A percentile compares a stretch with the other conserved stretches of the same genome.
These are phyloP conservation scores for Thelephora terrestris DNA, from an alignment of 1,284 basidiomycete genomes.

Conservation along the genomic window DNA sequence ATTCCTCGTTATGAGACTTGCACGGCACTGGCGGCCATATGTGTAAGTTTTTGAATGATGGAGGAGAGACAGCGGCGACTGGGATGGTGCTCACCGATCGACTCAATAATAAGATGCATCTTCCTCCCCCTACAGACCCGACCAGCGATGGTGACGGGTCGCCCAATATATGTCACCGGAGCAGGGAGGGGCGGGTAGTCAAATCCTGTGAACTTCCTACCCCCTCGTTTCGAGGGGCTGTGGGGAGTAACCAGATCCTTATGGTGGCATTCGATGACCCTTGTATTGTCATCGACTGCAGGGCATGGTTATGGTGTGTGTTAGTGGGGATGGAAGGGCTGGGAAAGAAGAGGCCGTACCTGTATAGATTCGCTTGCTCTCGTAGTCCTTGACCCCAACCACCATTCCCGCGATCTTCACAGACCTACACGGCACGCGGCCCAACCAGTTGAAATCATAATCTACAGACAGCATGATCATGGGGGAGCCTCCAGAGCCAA, in stretches of 20 bases:
- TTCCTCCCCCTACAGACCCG: constrained; percentile 33
- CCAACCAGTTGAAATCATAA: constrained; percentile 58
- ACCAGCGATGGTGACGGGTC: constrained; percentile 38
- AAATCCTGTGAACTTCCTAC: background rate
- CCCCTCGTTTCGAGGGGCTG: background rate
- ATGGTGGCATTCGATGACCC: constrained; percentile 53
- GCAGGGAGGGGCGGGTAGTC: constrained; percentile 17
- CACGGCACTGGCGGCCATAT: constrained; percentile 29
- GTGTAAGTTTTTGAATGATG: no score
- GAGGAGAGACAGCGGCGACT: no score
- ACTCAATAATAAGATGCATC: constrained; percentile 36
- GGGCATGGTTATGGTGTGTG: constrained; percentile 1
- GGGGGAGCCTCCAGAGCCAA: background rate
- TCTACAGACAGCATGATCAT: constrained; percentile 8
- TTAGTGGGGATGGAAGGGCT: constrained; percentile 1
- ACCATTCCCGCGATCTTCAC: constrained; percentile 51
- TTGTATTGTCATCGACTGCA: constrained; percentile 65
- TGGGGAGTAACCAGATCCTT: constrained; percentile 18
- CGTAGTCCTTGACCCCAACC: constrained; percentile 49
- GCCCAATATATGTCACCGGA: constrained; percentile 38
- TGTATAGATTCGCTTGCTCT: constrained; percentile 47
- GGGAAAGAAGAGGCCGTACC: constrained; percentile 25
- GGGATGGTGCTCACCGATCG: constrained; percentile 17
- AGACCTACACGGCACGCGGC: constrained; percentile 56
- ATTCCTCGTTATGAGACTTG: constrained; percentile 45